Evolutionary conservation across 1,139 yeast genomes (phyloP), one percentile per base, ranked within the genome.

Genomic region (Hemisphaericaspora xylanilytica): DNA sequence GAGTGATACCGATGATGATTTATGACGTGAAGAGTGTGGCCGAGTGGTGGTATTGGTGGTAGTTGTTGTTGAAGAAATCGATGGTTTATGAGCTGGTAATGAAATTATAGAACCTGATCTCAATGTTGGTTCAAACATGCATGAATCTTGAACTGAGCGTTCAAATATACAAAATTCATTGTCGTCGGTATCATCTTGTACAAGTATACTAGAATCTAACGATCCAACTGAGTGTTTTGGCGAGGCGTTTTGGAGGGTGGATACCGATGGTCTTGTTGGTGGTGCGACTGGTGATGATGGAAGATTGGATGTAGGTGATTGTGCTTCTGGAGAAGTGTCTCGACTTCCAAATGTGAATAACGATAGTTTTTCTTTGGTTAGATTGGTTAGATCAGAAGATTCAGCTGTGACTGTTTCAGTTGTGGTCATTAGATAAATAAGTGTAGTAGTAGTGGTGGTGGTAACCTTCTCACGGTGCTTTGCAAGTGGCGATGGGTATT

Each of bases 141-240:
- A 45, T 24, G 46, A 40, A 46, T 80, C 85, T 51, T 80, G 85
- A 12, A 80, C 86, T 36, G 78, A 70, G 38, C 87, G 62, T 56
- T 81, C 87, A 52, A 81, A 81, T 45, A 81, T 81, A 38, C 50
- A 41, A 24, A 39, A 39, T 18, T 47, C 47, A 5, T 38, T 34
- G 15, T 17, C 28, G 12, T 17, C 37, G 28, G 20, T 16, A n/a
- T 14, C 8, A 13, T 16, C 5, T 15, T 15, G 14, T 28, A 22
- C 22, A 10, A 16, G 21, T 7, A 22, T 21, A 15, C 26, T 36
- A 18, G 37, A 33, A 7, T 33, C 21, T 7, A 31, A 28, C 11
- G 41, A 40, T n/a, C n/a, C n/a, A n/a, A n/a, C n/a, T n/a, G n/a
- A n/a, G 11, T 42, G 33, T 28, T 33, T 35, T 17, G 44, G 35